Conservation (phyloP, 2,329 filamentous ascomycete species). For the Pezicula rhizophila region DNA sequence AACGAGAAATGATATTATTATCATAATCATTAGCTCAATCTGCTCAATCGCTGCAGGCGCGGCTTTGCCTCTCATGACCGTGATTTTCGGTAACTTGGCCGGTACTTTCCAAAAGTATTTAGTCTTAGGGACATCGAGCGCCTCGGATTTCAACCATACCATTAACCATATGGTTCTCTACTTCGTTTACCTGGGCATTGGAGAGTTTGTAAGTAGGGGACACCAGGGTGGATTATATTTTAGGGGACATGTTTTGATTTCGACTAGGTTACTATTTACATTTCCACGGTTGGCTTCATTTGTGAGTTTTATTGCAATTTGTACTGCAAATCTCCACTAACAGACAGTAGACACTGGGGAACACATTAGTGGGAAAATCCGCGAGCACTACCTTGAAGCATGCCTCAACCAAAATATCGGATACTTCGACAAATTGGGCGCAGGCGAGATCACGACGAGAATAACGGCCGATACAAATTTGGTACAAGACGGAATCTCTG, state of each 20-base stretch:
- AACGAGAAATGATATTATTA: conserved; percentile 42
- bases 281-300: conserved; percentile 83
- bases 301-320: conserved; percentile 29
- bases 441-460: conserved; percentile 87
- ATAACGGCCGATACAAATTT: conserved; percentile 93
- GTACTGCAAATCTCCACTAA: no score
- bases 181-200: conserved; percentile 80
- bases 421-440: conserved; percentile 88
- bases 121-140: conserved; percentile 42
- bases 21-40: conserved; percentile 44
- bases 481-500: conserved; percentile 88
- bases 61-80: conserved; percentile 46
- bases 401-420: conserved; percentile 85
- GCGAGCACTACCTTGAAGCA: conserved; percentile 76
- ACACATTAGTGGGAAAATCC: conserved; percentile 71
- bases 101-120: conserved; percentile 60
- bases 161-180: conserved; percentile 66
- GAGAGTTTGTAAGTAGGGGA: conserved; percentile 53
- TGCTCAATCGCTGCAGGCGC: conserved; percentile 53
- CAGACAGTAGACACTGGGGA: conserved; percentile 54
- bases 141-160: conserved; percentile 51
- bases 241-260: no score
- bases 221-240: no score
- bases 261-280: conserved; percentile 51
- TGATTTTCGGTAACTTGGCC: conserved; percentile 73